Evolutionary conservation across 2,329 filamentous ascomycete species (phyloP).

Genomic region (Diplodia corticola): DNA sequence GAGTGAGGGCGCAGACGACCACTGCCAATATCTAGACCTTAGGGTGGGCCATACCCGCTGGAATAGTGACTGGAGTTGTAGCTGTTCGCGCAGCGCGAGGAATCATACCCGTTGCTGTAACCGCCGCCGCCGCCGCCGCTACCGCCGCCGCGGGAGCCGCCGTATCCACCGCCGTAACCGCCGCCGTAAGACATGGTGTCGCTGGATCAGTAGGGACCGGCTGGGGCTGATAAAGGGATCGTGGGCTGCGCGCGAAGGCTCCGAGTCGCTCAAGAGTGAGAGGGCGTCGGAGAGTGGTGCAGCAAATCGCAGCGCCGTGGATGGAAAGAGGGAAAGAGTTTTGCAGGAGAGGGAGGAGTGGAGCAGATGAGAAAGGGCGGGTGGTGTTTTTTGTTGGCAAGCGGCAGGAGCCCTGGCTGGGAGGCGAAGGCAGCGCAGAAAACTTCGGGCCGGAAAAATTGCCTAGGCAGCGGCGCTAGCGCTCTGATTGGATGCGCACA

Average conservation of each 20-base stretch:
- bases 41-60: constrained; percentile 47
- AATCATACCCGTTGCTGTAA: constrained; percentile 57
- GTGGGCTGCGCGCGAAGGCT: constrained; percentile 10
- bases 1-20: constrained; percentile 17
- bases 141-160: constrained; percentile 48
- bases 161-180: constrained; percentile 45
- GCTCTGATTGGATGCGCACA: constrained; percentile 16
- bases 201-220: constrained; percentile 36
- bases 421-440: constrained; percentile 24
- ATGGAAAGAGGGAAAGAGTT: constrained; percentile 5
- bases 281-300: not conserved
- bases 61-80: constrained; percentile 47
- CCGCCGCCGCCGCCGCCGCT: constrained; percentile 49
- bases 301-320: not conserved
- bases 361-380: constrained; percentile 20
- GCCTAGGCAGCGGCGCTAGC: constrained; percentile 18
- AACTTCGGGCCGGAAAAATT: constrained; percentile 23
- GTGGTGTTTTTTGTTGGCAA: constrained; percentile 23
- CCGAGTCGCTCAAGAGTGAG: constrained; percentile 10
- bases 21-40: constrained; percentile 44
- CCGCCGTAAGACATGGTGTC: constrained; percentile 69
- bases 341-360: constrained; percentile 4
- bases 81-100: constrained; percentile 46
- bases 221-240: constrained; percentile 28
- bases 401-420: constrained; percentile 22